These are phyloP conservation scores for Protomyces inundatus DNA, from an alignment of 1,139 yeast genomes.

Conservation along the genomic window DNA sequence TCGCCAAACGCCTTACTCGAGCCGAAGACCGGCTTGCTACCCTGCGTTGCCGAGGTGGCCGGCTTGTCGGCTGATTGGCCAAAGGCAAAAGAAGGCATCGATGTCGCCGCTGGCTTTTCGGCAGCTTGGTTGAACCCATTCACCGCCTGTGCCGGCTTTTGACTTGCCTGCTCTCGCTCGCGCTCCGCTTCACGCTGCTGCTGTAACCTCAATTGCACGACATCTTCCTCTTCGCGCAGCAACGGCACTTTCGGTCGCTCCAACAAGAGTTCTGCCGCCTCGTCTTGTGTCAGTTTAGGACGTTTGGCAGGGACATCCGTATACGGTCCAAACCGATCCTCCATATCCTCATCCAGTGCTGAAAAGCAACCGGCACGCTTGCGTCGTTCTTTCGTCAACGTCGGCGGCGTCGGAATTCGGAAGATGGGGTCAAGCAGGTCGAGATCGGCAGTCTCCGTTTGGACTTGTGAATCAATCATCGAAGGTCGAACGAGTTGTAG, in stretches of 20 bases:
- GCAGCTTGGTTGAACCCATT: neutral
- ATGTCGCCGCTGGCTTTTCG: neutral
- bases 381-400: conserved; percentile 18
- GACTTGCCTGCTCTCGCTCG: neutral
- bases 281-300: neutral
- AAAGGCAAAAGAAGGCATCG: neutral
- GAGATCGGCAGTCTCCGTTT: conserved; percentile 7
- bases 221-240: conserved; percentile 13
- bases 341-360: conserved; percentile 29
- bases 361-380: conserved; percentile 28
- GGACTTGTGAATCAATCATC: conserved; percentile 22
- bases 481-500: neutral
- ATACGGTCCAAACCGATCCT: conserved; percentile 28
- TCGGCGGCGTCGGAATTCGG: neutral
- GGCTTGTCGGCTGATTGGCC: neutral
- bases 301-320: conserved; percentile 22
- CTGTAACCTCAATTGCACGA: conserved; percentile 14
- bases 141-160: neutral
- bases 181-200: neutral
- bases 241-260: conserved; percentile 9
- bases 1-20: neutral
- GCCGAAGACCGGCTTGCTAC: neutral
- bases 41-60: neutral
- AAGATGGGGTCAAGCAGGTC: neutral
- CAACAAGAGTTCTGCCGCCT: conserved; percentile 3